A percentile compares a stretch with the other conserved stretches of the same genome.
These are phyloP conservation scores for Kodamaea leandrae DNA, from an alignment of 805 yeast species.

Conservation along the genomic window DNA sequence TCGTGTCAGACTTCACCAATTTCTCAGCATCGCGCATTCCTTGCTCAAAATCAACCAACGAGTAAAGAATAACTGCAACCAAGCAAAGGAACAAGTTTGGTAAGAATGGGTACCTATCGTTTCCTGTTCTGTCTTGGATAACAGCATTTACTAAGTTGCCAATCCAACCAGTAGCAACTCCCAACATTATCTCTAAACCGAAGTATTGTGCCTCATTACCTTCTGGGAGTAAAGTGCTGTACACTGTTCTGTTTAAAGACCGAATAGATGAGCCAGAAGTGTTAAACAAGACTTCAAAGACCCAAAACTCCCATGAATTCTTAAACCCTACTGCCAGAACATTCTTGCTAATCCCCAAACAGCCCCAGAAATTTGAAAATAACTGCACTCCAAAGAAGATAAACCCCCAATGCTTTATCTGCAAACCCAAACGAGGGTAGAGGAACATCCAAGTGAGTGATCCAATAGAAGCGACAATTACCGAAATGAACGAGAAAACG, in stretches of 20 bases:
- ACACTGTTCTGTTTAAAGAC: conserved; percentile 34
- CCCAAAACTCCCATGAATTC: conserved; percentile 44
- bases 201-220: conserved; percentile 44
- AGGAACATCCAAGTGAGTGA: conserved; percentile 37
- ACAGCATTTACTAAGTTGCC: conserved; percentile 37
- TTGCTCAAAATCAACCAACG: conserved; percentile 27
- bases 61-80: conserved; percentile 24
- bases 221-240: conserved; percentile 37
- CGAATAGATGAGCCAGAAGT: conserved; percentile 35
- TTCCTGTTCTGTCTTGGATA: conserved; percentile 39
- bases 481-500: conserved; percentile 36
- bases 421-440: conserved; percentile 24
- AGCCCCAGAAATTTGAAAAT: conserved; percentile 27
- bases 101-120: conserved; percentile 36
- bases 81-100: conserved; percentile 32
- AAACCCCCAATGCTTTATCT: conserved; percentile 37
- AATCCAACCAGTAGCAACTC: conserved; percentile 42
- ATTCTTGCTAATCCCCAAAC: conserved; percentile 16
- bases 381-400: conserved; percentile 28
- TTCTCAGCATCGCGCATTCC: conserved; percentile 29
- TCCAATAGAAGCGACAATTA: conserved; percentile 32
- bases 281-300: conserved; percentile 36
- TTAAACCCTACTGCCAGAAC: conserved; percentile 34
- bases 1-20: background rate
- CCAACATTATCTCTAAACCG: conserved; percentile 41